Evolutionary conservation across 2,329 filamentous ascomycete genomes (phyloP), one percentile per base, ranked within the genome.

Genomic region (Pyricularia sp.): DNA sequence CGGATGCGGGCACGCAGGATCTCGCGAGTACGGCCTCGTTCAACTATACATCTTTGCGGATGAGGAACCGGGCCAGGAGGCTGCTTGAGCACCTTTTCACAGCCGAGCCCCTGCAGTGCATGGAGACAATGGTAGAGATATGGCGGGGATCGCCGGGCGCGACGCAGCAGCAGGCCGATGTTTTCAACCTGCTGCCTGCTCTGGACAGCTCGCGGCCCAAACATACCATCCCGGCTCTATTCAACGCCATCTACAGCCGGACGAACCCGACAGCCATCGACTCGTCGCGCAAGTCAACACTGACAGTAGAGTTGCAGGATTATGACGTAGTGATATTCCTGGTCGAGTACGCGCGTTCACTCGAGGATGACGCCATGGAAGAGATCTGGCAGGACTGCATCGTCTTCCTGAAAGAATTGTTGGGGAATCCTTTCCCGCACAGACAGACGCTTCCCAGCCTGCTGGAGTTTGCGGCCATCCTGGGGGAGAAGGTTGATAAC

Each of bases 361-460:
- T 97, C 13, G 94, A 99, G 72, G 94, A 99, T 71, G 94, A 99
- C 78, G 90, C 94, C 19, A 93, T 97, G 83, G 94, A 99, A 71
- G 94, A 99, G 75, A 96, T 99, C 62, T 99, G 94, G 94, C 83
- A 87, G 55, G 93, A 99, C 73, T 99, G 93, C 74, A 91, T 93
- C 71, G 85, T 88, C 0, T 99, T 99, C 74, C 76, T 97, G 66
- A 89, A 87, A 68, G 96, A 99, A 73, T 84, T 99, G 31, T 81
- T 99, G 31, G 87, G 88, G 28, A 99, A 99, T 72, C 96, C 94
- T 1, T 91, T 99, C 71, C 94, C 94, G 2, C 93, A 99, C 76
- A 84, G 94, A 65, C 93, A 97, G 72, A 93, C 93, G 8, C 77
- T 99, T 53, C 90, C 94, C 7, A 87, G 88, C 63, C 78, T 99